Conservation (phyloP, 2,329 filamentous ascomycete species). For the Tolypocladium pustulatum region DNA sequence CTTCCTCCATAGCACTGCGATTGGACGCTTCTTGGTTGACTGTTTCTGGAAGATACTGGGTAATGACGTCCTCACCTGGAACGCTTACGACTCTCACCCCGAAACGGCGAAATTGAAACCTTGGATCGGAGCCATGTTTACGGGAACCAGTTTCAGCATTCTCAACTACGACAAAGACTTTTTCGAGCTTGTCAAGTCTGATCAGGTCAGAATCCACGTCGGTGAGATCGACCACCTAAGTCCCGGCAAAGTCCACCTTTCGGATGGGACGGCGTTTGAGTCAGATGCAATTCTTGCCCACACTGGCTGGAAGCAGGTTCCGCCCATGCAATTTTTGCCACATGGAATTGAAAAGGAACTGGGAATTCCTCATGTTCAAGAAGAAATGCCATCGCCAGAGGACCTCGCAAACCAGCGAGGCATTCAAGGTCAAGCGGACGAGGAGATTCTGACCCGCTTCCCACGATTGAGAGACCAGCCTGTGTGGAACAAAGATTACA, state of each 20-base stretch:
- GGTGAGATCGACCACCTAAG: slow-evolving; percentile 38
- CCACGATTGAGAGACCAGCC: slow-evolving; percentile 43
- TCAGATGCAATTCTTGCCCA: slow-evolving; percentile 43
- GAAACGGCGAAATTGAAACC: slow-evolving; percentile 43
- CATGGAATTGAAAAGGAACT: slow-evolving; percentile 33
- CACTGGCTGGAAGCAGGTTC: slow-evolving; percentile 48
- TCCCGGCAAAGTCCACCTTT: slow-evolving; percentile 36
- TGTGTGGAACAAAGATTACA: slow-evolving; percentile 32
- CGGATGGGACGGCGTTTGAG: slow-evolving; percentile 33
- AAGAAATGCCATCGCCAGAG: slow-evolving; percentile 6
- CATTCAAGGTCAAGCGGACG: slow-evolving; percentile 34
- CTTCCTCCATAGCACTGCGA: slow-evolving; percentile 45
- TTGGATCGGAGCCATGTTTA: slow-evolving; percentile 39
- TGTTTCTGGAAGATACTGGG: slow-evolving; percentile 48
- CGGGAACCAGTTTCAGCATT: slow-evolving; percentile 45
- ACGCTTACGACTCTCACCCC: slow-evolving; percentile 42
- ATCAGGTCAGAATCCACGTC: slow-evolving; percentile 41
- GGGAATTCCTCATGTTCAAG: slow-evolving; percentile 33
- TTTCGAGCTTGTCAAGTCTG: slow-evolving; percentile 42
- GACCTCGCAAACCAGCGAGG: slow-evolving; percentile 23
- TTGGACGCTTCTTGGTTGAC: slow-evolving; percentile 45
- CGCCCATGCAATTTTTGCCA: slow-evolving; percentile 41
- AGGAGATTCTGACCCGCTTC: slow-evolving; percentile 40
- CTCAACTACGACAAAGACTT: slow-evolving; percentile 49
- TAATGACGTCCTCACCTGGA: slow-evolving; percentile 42